Evolutionary conservation across 768 basidiomycete genomes (phyloP), one percentile per base, ranked within the genome.

Genomic region (Leccinellum albellum): DNA sequence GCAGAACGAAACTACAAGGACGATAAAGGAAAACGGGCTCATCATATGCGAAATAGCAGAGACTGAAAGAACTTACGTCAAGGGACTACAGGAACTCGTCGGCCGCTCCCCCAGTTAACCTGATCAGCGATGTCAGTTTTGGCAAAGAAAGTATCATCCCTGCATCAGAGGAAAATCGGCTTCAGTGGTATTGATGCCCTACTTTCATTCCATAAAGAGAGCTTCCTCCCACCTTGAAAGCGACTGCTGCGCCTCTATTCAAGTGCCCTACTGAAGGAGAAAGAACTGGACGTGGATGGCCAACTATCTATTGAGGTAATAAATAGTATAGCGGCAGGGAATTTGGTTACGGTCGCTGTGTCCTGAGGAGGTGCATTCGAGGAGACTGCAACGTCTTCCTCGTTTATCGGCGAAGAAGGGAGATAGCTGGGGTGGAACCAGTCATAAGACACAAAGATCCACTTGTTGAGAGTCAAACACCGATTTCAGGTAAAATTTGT

Each of bases 1-100:
- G 89, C 92, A 58, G 91, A 92, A 65, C 84, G 90, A 59, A 94
- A 91, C 73, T 90, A 85, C 74, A 98, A 96, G 76, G 89, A 96
- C 65, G 94, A 99, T 72, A 88, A 87, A 68, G 76, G 78, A 12
- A 95, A 91, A 73, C 83, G 97, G 42, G 83, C 86, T 85, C 74
- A 82, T 98, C 31, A 79, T 98, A 58, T 82, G 86, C 50, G 97
- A 99, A 77, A 97, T 99, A 61, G 82, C 98, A 50, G 81, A 88
- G 65, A 98, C 96, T 45, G 97, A 99, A 73, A 81, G 89, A 59
- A 94, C 94, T 2, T 99, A 99, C 73, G 91, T 96, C 58, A 88
- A 88, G 61, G 90, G 93, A n/a, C 75, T 99, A 31, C 87, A 91
- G 66, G 96, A 97, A 71, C 83, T 99, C 9, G 86, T 95, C 51